phyloP scores from a whole-genome alignment of 148 eudicot genomes.

The Fagopyrum tataricum region DNA sequence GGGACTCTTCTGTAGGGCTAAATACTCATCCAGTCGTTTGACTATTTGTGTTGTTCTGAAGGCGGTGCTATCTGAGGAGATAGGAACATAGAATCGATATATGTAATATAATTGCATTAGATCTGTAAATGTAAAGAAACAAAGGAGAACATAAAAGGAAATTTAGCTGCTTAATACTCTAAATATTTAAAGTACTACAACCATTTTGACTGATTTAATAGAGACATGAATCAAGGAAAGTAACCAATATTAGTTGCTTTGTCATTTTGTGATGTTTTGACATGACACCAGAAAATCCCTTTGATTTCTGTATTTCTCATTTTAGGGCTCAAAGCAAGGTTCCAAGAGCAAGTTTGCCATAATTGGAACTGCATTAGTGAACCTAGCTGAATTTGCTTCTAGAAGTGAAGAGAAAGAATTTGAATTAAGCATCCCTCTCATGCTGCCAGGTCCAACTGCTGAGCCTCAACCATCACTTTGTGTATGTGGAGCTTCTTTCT shows the following conservation, averaged over 20 bases:
- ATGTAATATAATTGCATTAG: not conserved
- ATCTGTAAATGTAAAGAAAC: not conserved
- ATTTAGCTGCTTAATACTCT: not conserved
- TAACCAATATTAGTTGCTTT: not conserved
- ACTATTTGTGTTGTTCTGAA: not conserved
- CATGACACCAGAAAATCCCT: not conserved
- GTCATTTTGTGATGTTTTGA: not conserved
- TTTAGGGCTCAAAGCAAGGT: slow-evolving; percentile 54
- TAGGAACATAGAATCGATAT: not conserved
- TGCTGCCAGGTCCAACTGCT: slow-evolving; percentile 28
- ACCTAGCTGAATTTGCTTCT: slow-evolving; percentile 83
- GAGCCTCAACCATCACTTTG: slow-evolving; percentile 43
- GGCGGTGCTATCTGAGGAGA: not conserved
- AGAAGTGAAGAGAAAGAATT: slow-evolving; percentile 50
- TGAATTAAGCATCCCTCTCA: slow-evolving; percentile 58
- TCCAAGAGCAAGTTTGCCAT: slow-evolving; percentile 49
- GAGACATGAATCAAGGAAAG: not conserved
- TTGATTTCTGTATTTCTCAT: not conserved
- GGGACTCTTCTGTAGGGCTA: not conserved
- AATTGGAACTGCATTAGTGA: slow-evolving; percentile 54
- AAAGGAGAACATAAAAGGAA: not conserved
- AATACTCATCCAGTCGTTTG: not conserved
- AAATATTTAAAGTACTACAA: too few species aligned
- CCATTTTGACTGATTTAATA: not conserved
- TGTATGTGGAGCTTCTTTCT: slow-evolving; percentile 32